A percentile compares a stretch with the other conserved stretches of the same genome.
Conservation (phyloP, 352 stramenopile species). For the Pythium periplocum region DNA sequence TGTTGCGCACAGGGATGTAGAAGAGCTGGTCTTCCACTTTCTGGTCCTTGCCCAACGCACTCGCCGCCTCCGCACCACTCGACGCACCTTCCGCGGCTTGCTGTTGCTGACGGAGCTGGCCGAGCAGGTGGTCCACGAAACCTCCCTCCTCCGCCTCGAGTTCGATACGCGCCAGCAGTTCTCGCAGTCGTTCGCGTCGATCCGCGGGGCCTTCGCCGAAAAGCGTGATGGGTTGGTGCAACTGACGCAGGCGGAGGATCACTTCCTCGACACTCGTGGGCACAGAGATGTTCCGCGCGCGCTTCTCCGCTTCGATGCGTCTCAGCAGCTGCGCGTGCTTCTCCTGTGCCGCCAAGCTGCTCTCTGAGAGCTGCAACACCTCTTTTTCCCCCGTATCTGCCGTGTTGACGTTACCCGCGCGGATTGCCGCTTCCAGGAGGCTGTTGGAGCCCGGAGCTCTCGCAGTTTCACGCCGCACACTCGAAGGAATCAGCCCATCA, state of each 20-base stretch:
- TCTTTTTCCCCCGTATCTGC: slow-evolving; percentile 72
- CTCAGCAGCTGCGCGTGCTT: slow-evolving; percentile 84
- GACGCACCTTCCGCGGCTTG: slow-evolving; percentile 37
- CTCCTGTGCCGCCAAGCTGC: slow-evolving; percentile 74
- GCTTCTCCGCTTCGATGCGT: slow-evolving; percentile 89
- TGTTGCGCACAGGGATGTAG: slow-evolving; percentile 74
- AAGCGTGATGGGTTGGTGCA: slow-evolving; percentile 91
- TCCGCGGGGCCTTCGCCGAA: slow-evolving; percentile 95
- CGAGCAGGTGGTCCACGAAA: slow-evolving; percentile 52
- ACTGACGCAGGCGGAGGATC: slow-evolving; percentile 78
- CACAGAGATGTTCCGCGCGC: slow-evolving; percentile 87
- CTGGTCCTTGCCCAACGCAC: slow-evolving; percentile 13
- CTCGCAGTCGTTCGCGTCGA: slow-evolving; percentile 90
- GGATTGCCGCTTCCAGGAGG: slow-evolving; percentile 64
- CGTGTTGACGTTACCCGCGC: slow-evolving; percentile 80
- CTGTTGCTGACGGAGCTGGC: slow-evolving; percentile 18
- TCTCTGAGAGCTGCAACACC: slow-evolving; percentile 81
- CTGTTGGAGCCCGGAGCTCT: slow-evolving; percentile 13
- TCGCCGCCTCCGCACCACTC: slow-evolving; percentile 69
- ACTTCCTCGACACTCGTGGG: slow-evolving; percentile 92
- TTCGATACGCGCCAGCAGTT: slow-evolving; percentile 82
- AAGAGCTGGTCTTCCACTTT: slow-evolving; percentile 72
- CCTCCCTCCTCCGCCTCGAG: slow-evolving; percentile 65
- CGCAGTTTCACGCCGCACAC: slow-evolving; percentile 20
- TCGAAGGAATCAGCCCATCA: slow-evolving; percentile 37